Evolutionary conservation across 2,329 filamentous ascomycete species (phyloP).

Genomic region (Metarhizium brunneum): DNA sequence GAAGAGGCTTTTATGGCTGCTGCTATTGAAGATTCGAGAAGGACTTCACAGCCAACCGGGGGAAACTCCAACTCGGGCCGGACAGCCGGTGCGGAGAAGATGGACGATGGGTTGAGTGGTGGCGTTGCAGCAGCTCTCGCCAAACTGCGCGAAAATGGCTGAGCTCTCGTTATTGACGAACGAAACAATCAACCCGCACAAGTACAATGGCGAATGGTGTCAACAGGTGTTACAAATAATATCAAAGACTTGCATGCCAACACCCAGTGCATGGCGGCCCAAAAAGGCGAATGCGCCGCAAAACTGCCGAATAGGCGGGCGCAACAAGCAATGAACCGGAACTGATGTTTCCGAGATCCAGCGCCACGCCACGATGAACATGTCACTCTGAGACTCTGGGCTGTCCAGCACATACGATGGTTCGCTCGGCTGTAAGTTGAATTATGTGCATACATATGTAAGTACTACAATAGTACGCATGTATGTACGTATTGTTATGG

Average conservation of each 20-base stretch:
- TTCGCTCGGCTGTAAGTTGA: not conserved
- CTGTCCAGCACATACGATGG: not conserved
- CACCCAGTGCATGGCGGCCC: not conserved
- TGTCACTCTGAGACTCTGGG: not conserved
- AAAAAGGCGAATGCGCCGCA: slow-evolving; percentile 1
- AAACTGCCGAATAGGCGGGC: slow-evolving; percentile 3
- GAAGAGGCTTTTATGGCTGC: slow-evolving; percentile 30
- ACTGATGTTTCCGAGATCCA: not conserved
- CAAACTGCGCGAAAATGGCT: slow-evolving; percentile 38
- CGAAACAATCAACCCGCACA: not conserved
- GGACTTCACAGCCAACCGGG: slow-evolving; percentile 22
- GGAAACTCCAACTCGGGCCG: slow-evolving; percentile 7
- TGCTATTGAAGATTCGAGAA: slow-evolving; percentile 37
- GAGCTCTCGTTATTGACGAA: not conserved
- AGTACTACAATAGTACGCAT: too few relatives aligned
- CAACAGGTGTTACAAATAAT: not conserved
- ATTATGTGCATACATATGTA: not conserved
- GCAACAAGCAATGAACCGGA: not conserved
- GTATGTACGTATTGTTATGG: too few relatives aligned
- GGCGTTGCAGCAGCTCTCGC: slow-evolving; percentile 54
- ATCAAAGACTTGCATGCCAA: not conserved
- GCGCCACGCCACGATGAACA: not conserved
- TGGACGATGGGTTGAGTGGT: slow-evolving; percentile 37
- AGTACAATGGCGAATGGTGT: not conserved
- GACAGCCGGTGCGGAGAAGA: not conserved